Evolutionary conservation across 1,284 basidiomycete genomes (phyloP).

Genomic region (Lignosus rhinocerotis): DNA sequence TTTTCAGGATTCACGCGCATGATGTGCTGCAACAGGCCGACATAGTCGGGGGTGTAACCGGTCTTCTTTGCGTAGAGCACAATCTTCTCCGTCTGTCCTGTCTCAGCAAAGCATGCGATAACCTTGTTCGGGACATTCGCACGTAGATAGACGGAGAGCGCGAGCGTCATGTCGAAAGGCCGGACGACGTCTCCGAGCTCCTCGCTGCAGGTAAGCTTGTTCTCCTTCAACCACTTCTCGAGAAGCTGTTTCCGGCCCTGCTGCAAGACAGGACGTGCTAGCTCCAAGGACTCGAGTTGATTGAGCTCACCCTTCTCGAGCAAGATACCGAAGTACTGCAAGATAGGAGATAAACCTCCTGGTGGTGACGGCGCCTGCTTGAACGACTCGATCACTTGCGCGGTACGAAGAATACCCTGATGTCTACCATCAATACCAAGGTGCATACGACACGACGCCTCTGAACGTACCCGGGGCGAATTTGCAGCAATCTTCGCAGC

Average conservation of each 20-base stretch:
- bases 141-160: constrained; percentile 97
- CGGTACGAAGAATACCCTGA: constrained; percentile 92
- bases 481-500: constrained; percentile 99
- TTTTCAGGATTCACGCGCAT: constrained; percentile 98
- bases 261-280: constrained; percentile 93
- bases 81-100: constrained; percentile 98
- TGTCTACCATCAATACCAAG: background rate
- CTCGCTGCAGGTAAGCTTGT: constrained; percentile 99
- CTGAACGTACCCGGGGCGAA: constrained; percentile 76
- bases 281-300: constrained; percentile 94
- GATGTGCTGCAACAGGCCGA: constrained; percentile 93
- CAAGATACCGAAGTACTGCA: constrained; percentile 98
- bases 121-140: constrained; percentile 99
- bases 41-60: constrained; percentile 92
- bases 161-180: constrained; percentile 94
- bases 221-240: constrained; percentile 99
- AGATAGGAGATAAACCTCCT: constrained; percentile 92
- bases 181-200: constrained; percentile 98
- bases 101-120: constrained; percentile 98
- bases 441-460: background rate
- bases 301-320: constrained; percentile 98
- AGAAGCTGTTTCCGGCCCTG: constrained; percentile 97
- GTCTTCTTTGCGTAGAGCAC: constrained; percentile 98
- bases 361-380: constrained; percentile 91
- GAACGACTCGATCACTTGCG: constrained; percentile 97